phyloP scores from a whole-genome alignment of 345 rosid species.

The Anastatica hierochuntica region DNA sequence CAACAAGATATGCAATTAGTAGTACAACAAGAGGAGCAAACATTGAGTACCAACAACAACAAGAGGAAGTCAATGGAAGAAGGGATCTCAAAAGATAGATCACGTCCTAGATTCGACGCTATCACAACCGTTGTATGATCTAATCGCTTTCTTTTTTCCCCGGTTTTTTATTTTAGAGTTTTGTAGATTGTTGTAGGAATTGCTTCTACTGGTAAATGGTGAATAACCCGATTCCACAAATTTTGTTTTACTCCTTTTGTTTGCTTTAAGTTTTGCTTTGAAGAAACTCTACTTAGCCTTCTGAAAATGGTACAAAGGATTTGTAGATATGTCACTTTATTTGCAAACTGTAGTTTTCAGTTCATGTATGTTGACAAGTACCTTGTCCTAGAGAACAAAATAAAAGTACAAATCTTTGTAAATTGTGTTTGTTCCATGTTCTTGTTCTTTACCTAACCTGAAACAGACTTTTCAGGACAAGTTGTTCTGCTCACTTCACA shows the following conservation, averaged over 20 bases:
- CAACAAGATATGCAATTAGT: slow-evolving; percentile 6
- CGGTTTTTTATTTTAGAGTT: slow-evolving; percentile 2
- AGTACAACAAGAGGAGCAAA: slow-evolving; percentile 13
- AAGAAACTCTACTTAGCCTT: not conserved
- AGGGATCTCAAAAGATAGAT: slow-evolving; percentile 18
- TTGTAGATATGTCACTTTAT: not conserved
- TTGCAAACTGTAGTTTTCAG: slow-evolving; percentile 5
- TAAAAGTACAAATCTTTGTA: slow-evolving; percentile 12
- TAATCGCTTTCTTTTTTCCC: not conserved
- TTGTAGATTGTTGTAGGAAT: slow-evolving; percentile 21
- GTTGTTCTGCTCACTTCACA: not conserved
- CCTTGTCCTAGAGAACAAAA: not conserved
- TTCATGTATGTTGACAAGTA: not conserved
- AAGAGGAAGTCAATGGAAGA: slow-evolving; percentile 40
- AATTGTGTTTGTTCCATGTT: slow-evolving; percentile 18
- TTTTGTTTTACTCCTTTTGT: too few species aligned
- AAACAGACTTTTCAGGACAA: slow-evolving; percentile 19
- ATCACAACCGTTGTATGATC: slow-evolving; percentile 24
- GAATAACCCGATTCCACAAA: slow-evolving; percentile 12
- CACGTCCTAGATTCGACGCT: slow-evolving; percentile 20
- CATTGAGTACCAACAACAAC: slow-evolving; percentile 20
- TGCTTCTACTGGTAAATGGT: slow-evolving; percentile 11
- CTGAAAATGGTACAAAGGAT: not conserved
- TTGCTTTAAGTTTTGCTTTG: too few species aligned
- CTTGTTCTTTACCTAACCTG: slow-evolving; percentile 23